Evolutionary conservation across 2,329 filamentous ascomycete species (phyloP).

Genomic region (Botrytis pseudocinerea): DNA sequence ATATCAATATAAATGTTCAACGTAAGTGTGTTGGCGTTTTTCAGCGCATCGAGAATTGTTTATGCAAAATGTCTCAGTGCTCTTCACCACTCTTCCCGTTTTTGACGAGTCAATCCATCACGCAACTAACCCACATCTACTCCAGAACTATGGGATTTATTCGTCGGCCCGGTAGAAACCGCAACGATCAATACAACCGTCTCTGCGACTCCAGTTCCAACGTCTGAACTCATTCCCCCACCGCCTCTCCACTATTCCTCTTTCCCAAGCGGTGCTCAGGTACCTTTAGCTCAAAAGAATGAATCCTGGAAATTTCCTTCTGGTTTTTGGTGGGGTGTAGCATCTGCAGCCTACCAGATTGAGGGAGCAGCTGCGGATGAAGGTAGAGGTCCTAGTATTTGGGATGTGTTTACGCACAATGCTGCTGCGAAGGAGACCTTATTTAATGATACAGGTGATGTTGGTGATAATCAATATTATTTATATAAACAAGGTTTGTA

Average conservation of each 20-base stretch:
- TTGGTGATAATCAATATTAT: slow-evolving; percentile 45
- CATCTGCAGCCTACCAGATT: slow-evolving; percentile 49
- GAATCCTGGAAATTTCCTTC: slow-evolving; percentile 36
- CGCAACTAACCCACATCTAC: neutral
- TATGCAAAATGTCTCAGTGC: neutral
- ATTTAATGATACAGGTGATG: slow-evolving; percentile 49
- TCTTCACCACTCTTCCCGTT: neutral
- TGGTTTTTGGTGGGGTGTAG: slow-evolving; percentile 52
- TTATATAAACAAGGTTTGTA: slow-evolving; percentile 54
- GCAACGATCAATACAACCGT: slow-evolving; percentile 35
- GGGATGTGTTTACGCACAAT: slow-evolving; percentile 43
- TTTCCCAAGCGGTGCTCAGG: slow-evolving; percentile 29
- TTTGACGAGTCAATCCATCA: neutral
- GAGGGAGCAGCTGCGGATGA: slow-evolving; percentile 49
- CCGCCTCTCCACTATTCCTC: slow-evolving; percentile 31
- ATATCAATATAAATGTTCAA: slow-evolving; percentile 27
- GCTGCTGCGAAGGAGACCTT: slow-evolving; percentile 28
- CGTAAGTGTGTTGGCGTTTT: slow-evolving; percentile 17
- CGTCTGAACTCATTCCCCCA: slow-evolving; percentile 33
- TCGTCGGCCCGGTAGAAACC: slow-evolving; percentile 33
- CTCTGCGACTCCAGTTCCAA: slow-evolving; percentile 33
- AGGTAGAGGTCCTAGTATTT: slow-evolving; percentile 47
- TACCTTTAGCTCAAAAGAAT: slow-evolving; percentile 28
- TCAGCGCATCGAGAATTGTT: neutral
- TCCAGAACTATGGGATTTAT: slow-evolving; percentile 32